A percentile compares a stretch with the other conserved stretches of the same genome.
Conservation (phyloP, 805 yeast genomes). For the Schwanniomyces polymorphus region DNA sequence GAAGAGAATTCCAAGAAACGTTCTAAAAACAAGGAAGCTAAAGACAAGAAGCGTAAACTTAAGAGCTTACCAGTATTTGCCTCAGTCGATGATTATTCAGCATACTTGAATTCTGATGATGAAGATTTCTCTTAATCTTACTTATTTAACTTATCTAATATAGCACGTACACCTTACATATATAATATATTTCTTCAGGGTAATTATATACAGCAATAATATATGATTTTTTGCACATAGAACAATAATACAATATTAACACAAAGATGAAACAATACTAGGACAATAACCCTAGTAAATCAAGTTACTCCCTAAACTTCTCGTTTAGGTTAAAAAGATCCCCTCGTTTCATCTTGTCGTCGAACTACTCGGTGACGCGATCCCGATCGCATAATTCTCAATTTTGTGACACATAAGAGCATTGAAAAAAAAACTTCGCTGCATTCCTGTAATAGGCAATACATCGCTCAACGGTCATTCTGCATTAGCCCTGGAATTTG, state of each 20-base stretch:
- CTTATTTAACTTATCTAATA: not conserved
- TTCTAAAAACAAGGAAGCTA: slow-evolving; percentile 23
- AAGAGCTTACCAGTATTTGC: slow-evolving; percentile 82
- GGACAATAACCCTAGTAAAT: not conserved
- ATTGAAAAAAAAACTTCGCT: not conserved
- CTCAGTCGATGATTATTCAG: slow-evolving; percentile 81
- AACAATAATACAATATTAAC: not conserved
- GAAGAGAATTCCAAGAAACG: slow-evolving; percentile 30
- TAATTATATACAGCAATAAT: not conserved
- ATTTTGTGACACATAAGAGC: not conserved
- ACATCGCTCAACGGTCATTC: slow-evolving; percentile 1
- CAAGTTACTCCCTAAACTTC: not conserved
- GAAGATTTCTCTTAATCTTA: slow-evolving; percentile 35
- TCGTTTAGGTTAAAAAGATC: not conserved
- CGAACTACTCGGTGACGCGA: not conserved
- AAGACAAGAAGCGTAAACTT: slow-evolving; percentile 53
- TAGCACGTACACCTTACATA: not conserved
- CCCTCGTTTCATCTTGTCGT: not conserved
- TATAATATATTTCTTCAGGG: not conserved
- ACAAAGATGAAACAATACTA: not conserved
- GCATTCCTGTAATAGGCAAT: not conserved
- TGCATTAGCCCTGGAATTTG: not conserved
- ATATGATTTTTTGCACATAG: not conserved
- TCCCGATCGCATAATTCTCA: not conserved
- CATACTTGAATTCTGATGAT: slow-evolving; percentile 67